Conservation (phyloP, 768 basidiomycete genomes). For the Phaffia tasmanica region DNA sequence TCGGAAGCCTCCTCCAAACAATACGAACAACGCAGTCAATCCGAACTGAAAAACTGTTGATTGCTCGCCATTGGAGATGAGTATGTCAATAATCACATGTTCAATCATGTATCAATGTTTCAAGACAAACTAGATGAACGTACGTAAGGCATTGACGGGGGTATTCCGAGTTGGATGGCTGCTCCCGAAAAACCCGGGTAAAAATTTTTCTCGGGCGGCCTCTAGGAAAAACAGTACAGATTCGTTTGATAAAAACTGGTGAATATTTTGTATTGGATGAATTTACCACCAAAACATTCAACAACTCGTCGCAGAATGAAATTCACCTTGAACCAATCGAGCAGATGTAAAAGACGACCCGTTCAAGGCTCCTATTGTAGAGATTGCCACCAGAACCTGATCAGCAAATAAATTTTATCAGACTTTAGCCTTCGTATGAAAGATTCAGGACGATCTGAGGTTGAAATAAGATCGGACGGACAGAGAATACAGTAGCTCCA, state of each 20-base stretch:
- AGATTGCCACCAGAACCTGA: slow-evolving; percentile 64
- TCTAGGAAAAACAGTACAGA: slow-evolving; percentile 38
- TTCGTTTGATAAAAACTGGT: no score
- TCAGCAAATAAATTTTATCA: not conserved
- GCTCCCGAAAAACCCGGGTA: slow-evolving; percentile 71
- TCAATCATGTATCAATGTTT: not conserved
- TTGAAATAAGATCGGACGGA: slow-evolving; percentile 34
- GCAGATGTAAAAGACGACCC: slow-evolving; percentile 55
- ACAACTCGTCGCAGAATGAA: no score
- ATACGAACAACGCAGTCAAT: slow-evolving; percentile 62
- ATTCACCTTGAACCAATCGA: slow-evolving; percentile 55
- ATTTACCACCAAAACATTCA: no score
- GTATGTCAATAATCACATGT: not conserved
- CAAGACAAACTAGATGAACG: not conserved
- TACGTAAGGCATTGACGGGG: slow-evolving; percentile 66
- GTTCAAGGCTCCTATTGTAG: slow-evolving; percentile 90
- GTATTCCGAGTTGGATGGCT: slow-evolving; percentile 66
- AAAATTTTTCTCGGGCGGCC: slow-evolving; percentile 74
- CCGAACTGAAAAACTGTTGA: slow-evolving; percentile 52
- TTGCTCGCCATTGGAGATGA: not conserved
- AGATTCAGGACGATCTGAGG: not conserved
- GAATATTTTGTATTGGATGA: no score
- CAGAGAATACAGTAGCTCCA: slow-evolving; percentile 78
- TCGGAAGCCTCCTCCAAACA: slow-evolving; percentile 61
- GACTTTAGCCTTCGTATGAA: no score